Evolutionary conservation across 2,329 filamentous ascomycete species (phyloP), one percentile per base, ranked within the genome.

Genomic region (Pseudogymnoascus sp.): DNA sequence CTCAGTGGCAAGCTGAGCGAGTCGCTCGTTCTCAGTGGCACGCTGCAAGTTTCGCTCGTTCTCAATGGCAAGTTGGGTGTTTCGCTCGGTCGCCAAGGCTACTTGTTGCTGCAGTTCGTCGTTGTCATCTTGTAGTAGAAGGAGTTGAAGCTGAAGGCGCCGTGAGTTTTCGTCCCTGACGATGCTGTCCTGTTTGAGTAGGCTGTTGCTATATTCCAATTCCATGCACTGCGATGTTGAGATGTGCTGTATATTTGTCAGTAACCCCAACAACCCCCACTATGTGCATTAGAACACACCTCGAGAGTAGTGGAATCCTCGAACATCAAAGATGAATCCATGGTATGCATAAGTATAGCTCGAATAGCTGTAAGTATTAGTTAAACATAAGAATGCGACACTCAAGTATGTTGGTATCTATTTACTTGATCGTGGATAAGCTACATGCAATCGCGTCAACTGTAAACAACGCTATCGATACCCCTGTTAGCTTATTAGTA

Each of bases 121-220:
- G 65, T 87, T 90, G 64, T 95, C 88, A 65, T 92, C 85, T 64
- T 86, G 80, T n/a, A 89, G 77, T n/a, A 91, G 74, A 60, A 92
- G 75, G 60, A 86, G 79, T 64, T 86, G 83, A 63, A 93, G 79
- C 66, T 84, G 84, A 59, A 91, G 74, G 65, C 86, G 81, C 57
- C 92, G 85, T 38, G 83, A 78, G 63, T 87, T 84, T 72, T 97
- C 92, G 65, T 91, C 85, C 68, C 89, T 89, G 66, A 84, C 76
- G 61, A 95, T 79, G 9, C 87, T 77, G 60, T 89, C 82, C 35
- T 88, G 81, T 60, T 85, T 79, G 66, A 87, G 84, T 60, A 82
- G 74, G 65, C 81, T 82, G 63, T 81, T 79, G 66, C 88, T 84
- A 71, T 92, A 90, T 67, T 83, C 83, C 63, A 88, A 75, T 71